These are phyloP conservation scores for Euphorbia peplus DNA, from an alignment of 345 rosid species.

Conservation along the genomic window DNA sequence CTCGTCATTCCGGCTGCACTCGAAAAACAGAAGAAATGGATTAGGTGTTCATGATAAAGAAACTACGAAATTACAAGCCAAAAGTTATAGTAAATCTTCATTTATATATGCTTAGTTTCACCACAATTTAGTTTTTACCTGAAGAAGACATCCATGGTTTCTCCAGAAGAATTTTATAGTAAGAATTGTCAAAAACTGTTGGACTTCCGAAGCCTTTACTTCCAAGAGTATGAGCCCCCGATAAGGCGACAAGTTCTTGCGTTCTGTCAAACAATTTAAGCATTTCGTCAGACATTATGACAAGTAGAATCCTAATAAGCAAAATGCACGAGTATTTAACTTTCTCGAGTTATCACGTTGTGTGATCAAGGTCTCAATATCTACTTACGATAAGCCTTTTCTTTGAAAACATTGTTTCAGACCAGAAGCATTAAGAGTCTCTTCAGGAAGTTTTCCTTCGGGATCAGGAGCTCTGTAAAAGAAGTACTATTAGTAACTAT, in stretches of 20 bases:
- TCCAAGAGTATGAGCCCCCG: slow-evolving; percentile 92
- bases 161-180: slow-evolving; percentile 75
- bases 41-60: neutral
- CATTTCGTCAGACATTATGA: neutral
- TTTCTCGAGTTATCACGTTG: neutral
- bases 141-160: slow-evolving; percentile 81
- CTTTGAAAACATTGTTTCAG: slow-evolving; percentile 69
- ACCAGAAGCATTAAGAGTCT: slow-evolving; percentile 59
- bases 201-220: slow-evolving; percentile 89
- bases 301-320: neutral
- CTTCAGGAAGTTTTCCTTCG: slow-evolving; percentile 80
- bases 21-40: slow-evolving; percentile 5
- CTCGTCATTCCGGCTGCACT: slow-evolving; percentile 64
- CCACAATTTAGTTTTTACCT: slow-evolving; percentile 45
- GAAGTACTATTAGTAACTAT: slow-evolving; percentile 2
- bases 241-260: slow-evolving; percentile 74
- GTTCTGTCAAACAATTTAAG: slow-evolving; percentile 39
- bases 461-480: slow-evolving; percentile 67
- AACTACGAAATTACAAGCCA: neutral
- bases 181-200: slow-evolving; percentile 63
- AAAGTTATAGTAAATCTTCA: neutral
- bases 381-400: slow-evolving; percentile 91
- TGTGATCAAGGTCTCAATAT: neutral
- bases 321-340: neutral
- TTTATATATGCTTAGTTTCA: neutral